A percentile compares a stretch with the other conserved stretches of the same genome.
These are phyloP conservation scores for Smittium mucronatum DNA, from an alignment of 371 early-diverging fungal genomes.

Conservation along the genomic window DNA sequence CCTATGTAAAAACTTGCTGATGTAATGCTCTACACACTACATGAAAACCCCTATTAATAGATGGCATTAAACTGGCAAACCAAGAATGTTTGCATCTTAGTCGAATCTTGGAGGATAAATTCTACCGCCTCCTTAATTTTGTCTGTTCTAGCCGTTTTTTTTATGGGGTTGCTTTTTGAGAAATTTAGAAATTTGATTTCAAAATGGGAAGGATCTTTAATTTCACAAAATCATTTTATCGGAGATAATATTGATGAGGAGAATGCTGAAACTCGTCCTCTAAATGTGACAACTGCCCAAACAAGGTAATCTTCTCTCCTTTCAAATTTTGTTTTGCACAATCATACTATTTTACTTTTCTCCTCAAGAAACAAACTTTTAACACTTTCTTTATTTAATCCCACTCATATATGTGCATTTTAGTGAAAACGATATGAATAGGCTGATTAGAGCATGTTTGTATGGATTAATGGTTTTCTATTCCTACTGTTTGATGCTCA, in stretches of 20 bases:
- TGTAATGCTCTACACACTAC: too few species aligned
- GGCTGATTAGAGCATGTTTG: constrained; percentile 38
- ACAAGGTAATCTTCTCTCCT: too few species aligned
- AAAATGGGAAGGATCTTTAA: neutral
- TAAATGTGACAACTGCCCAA: too few species aligned
- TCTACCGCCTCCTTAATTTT: constrained; percentile 35
- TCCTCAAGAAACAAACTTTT: too few species aligned
- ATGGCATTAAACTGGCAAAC: constrained; percentile 72
- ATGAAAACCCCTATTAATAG: constrained; percentile 35
- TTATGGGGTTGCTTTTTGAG: constrained; percentile 50
- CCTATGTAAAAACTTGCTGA: too few species aligned
- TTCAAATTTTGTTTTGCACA: too few species aligned
- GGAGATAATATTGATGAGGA: too few species aligned
- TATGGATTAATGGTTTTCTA: constrained; percentile 53
- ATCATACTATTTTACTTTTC: too few species aligned
- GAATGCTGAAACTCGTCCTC: too few species aligned
- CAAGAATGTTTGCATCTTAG: constrained; percentile 59
- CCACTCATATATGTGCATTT: too few species aligned
- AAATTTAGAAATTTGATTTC: constrained; percentile 3
- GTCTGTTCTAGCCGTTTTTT: constrained; percentile 43
- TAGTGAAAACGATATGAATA: too few species aligned
- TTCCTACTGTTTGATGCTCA: constrained; percentile 68
- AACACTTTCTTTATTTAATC: too few species aligned
- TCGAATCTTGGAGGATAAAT: constrained; percentile 60
- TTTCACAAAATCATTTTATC: neutral